These are phyloP conservation scores for Brettanomyces custersianus DNA, from an alignment of 805 yeast genomes.

Conservation along the genomic window DNA sequence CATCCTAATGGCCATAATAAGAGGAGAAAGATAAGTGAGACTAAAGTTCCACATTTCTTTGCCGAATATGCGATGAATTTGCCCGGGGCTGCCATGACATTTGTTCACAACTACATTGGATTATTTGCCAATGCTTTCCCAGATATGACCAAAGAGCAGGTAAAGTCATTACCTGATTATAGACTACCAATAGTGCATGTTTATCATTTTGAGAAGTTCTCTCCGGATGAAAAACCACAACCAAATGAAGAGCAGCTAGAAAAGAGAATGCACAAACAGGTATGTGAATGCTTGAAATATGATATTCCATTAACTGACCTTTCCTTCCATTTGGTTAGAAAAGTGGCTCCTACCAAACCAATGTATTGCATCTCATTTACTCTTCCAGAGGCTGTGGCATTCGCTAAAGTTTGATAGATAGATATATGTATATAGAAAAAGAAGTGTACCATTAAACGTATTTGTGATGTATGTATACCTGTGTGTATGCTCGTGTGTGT, in stretches of 20 bases:
- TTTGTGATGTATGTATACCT: too few relatives aligned
- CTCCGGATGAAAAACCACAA: constrained; percentile 57
- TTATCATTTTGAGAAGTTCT: constrained; percentile 87
- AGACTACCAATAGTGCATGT: constrained; percentile 72
- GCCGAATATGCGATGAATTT: constrained; percentile 88
- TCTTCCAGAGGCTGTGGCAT: constrained; percentile 63
- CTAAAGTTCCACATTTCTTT: constrained; percentile 43
- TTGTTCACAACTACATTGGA: constrained; percentile 71
- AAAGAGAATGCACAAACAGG: constrained; percentile 51
- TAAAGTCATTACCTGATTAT: constrained; percentile 35
- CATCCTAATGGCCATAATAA: constrained; percentile 18
- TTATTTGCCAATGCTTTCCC: constrained; percentile 38
- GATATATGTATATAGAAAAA: not conserved
- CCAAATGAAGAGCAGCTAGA: constrained; percentile 64
- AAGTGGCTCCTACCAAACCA: constrained; percentile 93
- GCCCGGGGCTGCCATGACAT: constrained; percentile 87
- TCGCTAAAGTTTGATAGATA: constrained; percentile 18
- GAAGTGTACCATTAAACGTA: not conserved
- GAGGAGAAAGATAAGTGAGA: constrained; percentile 20
- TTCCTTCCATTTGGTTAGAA: constrained; percentile 76
- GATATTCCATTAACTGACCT: constrained; percentile 40
- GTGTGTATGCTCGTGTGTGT: too few relatives aligned
- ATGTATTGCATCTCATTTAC: constrained; percentile 85
- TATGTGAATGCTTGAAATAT: constrained; percentile 36
- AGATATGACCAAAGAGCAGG: constrained; percentile 27